phyloP scores from a whole-genome alignment of 208 protist species.

The Tritrichomonas musculus region DNA sequence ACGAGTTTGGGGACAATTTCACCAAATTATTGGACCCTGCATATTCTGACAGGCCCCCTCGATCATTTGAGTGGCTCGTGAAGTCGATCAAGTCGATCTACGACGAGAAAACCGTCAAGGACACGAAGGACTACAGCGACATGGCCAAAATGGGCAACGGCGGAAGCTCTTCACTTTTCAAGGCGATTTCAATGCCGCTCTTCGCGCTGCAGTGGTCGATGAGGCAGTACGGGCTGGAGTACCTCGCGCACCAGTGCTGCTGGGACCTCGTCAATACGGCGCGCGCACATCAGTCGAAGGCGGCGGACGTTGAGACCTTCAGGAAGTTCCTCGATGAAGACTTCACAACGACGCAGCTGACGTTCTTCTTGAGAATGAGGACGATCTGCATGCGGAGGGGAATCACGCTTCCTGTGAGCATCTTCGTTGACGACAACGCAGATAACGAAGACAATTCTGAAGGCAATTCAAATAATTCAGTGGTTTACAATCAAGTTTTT shows the following conservation, averaged over 20 bases:
- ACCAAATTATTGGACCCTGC: background rate
- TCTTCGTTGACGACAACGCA: background rate
- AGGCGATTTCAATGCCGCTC: background rate
- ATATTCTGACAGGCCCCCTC: background rate
- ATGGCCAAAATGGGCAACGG: too few relatives aligned
- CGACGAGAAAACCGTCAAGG: slow-evolving; percentile 7
- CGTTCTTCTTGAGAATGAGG: background rate
- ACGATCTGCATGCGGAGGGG: background rate
- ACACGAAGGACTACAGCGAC: background rate
- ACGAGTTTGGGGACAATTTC: background rate
- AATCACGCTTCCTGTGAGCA: background rate
- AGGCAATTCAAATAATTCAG: too few relatives aligned
- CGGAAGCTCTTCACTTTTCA: too few relatives aligned
- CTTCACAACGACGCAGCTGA: background rate
- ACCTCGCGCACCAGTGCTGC: background rate
- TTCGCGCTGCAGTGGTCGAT: background rate
- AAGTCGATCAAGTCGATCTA: background rate
- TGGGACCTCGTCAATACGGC: background rate
- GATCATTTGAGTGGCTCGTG: background rate
- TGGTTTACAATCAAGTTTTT: background rate
- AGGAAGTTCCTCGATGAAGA: background rate
- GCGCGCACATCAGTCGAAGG: background rate
- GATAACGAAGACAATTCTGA: too few relatives aligned
- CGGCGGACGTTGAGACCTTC: background rate
- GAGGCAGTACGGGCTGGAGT: background rate